Percentiles rank a stretch among this genome's conserved stretches.
These are phyloP conservation scores for Hymenoscyphus fraxineus DNA, from an alignment of 2,329 filamentous ascomycete species.

Conservation along the genomic window DNA sequence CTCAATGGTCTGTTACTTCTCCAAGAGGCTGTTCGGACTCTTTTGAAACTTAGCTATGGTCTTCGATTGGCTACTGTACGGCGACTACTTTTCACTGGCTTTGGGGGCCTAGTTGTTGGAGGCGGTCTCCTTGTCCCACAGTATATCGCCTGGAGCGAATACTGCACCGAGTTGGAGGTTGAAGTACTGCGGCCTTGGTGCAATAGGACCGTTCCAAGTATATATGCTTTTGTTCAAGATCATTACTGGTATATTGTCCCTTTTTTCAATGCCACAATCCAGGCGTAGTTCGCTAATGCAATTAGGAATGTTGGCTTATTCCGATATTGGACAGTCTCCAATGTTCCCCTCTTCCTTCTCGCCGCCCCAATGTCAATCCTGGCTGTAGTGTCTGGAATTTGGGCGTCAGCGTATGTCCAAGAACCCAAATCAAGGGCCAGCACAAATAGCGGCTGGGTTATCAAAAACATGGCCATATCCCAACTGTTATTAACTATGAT, in stretches of 20 bases:
- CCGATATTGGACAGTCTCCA: slow-evolving; percentile 83
- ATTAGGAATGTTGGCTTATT: slow-evolving; percentile 82
- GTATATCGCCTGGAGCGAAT: slow-evolving; percentile 66
- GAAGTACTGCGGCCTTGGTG: slow-evolving; percentile 68
- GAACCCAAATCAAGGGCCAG: background rate
- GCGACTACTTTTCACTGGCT: slow-evolving; percentile 53
- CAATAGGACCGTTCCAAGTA: slow-evolving; percentile 66
- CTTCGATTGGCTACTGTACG: slow-evolving; percentile 43
- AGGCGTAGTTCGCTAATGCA: slow-evolving; percentile 6
- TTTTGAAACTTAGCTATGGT: slow-evolving; percentile 42
- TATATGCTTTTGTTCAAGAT: slow-evolving; percentile 85
- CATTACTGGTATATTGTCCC: slow-evolving; percentile 73
- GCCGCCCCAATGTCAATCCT: slow-evolving; percentile 73
- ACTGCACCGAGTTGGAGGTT: slow-evolving; percentile 48
- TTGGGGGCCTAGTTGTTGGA: slow-evolving; percentile 66
- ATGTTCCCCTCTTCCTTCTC: slow-evolving; percentile 82
- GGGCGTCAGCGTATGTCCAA: slow-evolving; percentile 36
- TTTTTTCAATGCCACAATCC: background rate
- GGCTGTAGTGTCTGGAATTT: slow-evolving; percentile 57
- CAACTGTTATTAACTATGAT: slow-evolving; percentile 70
- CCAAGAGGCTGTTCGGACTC: slow-evolving; percentile 52
- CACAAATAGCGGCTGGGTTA: slow-evolving; percentile 9
- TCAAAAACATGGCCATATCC: slow-evolving; percentile 57
- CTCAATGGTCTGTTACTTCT: slow-evolving; percentile 72
- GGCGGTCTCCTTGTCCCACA: slow-evolving; percentile 71